phyloP scores from a whole-genome alignment of 2,329 filamentous ascomycete genomes.

The Diaporthe sp. region DNA sequence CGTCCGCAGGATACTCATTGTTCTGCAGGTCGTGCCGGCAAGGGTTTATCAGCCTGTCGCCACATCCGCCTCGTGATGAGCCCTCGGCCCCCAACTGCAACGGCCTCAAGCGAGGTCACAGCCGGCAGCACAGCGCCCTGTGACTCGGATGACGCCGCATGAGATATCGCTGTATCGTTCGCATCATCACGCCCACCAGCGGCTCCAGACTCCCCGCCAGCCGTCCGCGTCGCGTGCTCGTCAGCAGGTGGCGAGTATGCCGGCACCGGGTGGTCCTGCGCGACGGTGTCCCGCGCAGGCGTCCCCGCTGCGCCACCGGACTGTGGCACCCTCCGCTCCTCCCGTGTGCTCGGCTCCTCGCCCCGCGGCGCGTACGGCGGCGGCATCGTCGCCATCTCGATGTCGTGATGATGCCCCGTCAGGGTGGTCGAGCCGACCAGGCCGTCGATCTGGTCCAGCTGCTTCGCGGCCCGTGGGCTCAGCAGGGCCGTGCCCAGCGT shows the following conservation, averaged over 20 bases:
- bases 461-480: neutral
- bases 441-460: conserved; percentile 30
- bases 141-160: neutral
- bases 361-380: conserved; percentile 30
- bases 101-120: neutral
- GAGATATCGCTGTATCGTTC: neutral
- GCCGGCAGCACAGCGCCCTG: neutral
- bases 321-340: neutral
- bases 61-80: conserved; percentile 1
- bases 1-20: neutral
- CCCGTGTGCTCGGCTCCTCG: neutral
- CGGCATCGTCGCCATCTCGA: conserved; percentile 33
- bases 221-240: neutral
- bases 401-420: neutral
- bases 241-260: conserved; percentile 1
- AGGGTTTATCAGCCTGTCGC: neutral
- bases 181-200: neutral
- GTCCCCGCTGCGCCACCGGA: neutral
- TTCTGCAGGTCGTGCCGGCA: neutral
- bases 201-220: neutral
- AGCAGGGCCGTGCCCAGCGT: neutral
- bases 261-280: neutral
- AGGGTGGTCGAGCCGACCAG: conserved; percentile 8
- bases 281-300: neutral
- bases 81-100: conserved; percentile 5